Evolutionary conservation across 257 asterid species (phyloP), one percentile per base, ranked within the genome.

Genomic region (Mentha longifolia): DNA sequence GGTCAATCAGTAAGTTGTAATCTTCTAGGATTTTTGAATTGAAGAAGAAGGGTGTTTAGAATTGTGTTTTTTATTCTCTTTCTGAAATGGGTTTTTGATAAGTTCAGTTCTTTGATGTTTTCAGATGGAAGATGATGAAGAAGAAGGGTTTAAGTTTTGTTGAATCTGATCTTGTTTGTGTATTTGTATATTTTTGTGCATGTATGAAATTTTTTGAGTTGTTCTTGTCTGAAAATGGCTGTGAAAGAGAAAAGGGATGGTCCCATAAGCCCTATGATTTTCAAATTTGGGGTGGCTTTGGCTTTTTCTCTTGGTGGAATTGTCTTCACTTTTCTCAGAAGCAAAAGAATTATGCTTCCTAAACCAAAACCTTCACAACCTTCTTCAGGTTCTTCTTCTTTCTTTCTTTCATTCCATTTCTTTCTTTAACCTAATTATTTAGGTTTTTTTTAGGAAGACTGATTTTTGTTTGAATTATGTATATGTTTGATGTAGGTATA

Each of bases 261-360:
- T 55, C 73, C 67, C 17, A 50, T 80, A 51, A 69, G 79, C 73
- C 92, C 90, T 10, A 81, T 55, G 69, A 75, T 86, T 46, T 70
- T 93, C 77, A 88, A 85, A 82, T 65, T 86, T 78, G 98, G 97
- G 56, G 84, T 83, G 35, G 92, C 84, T 77, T 79, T 86, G 71
- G 95, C 85, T 52, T 35, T 86, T 63, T 87, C 97, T 67, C 74
- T 90, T 74, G 97, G 95, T 82, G 97, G 97, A 67, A 72, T 88
- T 82, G 73, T 93, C 59, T 87, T 64, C 78, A 75, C 92, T 63
- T 56, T 84, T 64, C 68, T 88, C 65, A 87, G 71, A 78, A 72
- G 68, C 71, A 85, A 71, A 68, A 77, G 62, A 68, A 67, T 70
- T 52, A 82, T 77, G 75, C 84, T 85, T 12, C 67, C 83, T 47